Conservation (phyloP, 768 basidiomycete genomes). For the Pulveroboletus sp. region DNA sequence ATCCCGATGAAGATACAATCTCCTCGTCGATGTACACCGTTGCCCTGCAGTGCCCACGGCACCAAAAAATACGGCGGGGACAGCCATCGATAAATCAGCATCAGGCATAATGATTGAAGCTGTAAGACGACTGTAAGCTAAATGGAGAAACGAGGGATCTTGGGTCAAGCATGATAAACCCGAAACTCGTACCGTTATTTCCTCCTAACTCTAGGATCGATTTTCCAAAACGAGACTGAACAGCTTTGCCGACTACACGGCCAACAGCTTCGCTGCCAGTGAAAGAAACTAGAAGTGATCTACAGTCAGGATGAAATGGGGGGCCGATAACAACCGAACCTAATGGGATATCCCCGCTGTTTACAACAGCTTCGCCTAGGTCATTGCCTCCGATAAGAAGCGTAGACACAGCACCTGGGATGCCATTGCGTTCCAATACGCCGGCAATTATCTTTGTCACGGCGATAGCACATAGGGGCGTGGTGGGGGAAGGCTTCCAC, state of each 20-base stretch:
- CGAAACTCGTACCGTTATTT: conserved; percentile 71
- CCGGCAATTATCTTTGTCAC: conserved; percentile 78
- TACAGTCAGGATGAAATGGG: conserved; percentile 1
- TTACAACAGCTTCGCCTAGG: conserved; percentile 74
- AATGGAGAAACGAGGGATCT: conserved; percentile 18
- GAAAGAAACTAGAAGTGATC: conserved; percentile 67
- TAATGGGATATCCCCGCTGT: conserved; percentile 70
- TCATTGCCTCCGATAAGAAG: conserved; percentile 83
- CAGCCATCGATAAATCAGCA: conserved; percentile 85
- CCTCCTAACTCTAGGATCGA: conserved; percentile 89
- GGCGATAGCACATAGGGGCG: conserved; percentile 87
- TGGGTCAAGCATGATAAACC: conserved; percentile 15
- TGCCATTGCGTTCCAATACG: conserved; percentile 76
- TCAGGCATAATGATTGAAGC: conserved; percentile 92
- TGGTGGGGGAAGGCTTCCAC: conserved; percentile 93
- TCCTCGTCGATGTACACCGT: conserved; percentile 88
- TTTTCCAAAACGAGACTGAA: conserved; percentile 87
- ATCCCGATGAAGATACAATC: conserved; percentile 81
- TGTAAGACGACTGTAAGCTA: conserved; percentile 31
- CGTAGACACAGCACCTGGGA: conserved; percentile 80
- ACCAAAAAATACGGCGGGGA: conserved; percentile 90
- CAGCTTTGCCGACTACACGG: conserved; percentile 79
- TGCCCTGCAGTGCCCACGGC: conserved; percentile 78
- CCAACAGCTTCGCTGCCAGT: conserved; percentile 92
- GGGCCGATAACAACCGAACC: conserved; percentile 41